Evolutionary conservation across 345 rosid species (phyloP), one percentile per base, ranked within the genome.

Genomic region (Murraya paniculata): DNA sequence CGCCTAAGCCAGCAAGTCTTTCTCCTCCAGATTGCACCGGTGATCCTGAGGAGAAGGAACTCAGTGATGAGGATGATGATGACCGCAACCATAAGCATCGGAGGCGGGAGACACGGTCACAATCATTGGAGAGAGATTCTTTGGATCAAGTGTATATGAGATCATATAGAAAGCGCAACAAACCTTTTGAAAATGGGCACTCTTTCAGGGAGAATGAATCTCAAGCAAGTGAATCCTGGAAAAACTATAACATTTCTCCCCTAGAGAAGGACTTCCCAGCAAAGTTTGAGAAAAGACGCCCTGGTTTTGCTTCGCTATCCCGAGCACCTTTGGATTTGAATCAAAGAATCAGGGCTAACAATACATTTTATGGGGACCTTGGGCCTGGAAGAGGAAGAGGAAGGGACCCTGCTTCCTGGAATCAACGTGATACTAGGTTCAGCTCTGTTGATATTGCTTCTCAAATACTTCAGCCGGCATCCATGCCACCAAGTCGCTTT

Each of bases 11-110:
- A 24, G 82, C 82, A 64, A 89, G 84, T 76, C 86, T 86, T 82
- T 88, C 97, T 77, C 84, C 98, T 61, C 83, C 90, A 25, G 91
- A 94, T 74, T 91, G 92, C 74, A 78, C 74, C 65, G 89, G 90
- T 85, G 97, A 89, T 78, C 97, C 93, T 31, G 93, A 92, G 81
- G 98, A 93, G 83, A 92, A 90, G 86, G 99, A 96, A 89, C 83
- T 96, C 72, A 96, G 97, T 65, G 99, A 96, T 75, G 98, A 96
- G 61, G 99, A 96, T 77, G 99, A 96, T 41, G 99, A 96, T 82
- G 97, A 95, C 77, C 95, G 97, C 86, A 95, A 96, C 86, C 98
- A 94, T 85, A 95, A 96, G 82, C 99, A 95, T 81, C 97, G 98
- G 55, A 86, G 93, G 78, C 78, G 87, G 72, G 99, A 91, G 73